These are phyloP conservation scores for Pseudogymnoascus sp. DNA, from an alignment of 2,329 filamentous ascomycete genomes.

Conservation along the genomic window DNA sequence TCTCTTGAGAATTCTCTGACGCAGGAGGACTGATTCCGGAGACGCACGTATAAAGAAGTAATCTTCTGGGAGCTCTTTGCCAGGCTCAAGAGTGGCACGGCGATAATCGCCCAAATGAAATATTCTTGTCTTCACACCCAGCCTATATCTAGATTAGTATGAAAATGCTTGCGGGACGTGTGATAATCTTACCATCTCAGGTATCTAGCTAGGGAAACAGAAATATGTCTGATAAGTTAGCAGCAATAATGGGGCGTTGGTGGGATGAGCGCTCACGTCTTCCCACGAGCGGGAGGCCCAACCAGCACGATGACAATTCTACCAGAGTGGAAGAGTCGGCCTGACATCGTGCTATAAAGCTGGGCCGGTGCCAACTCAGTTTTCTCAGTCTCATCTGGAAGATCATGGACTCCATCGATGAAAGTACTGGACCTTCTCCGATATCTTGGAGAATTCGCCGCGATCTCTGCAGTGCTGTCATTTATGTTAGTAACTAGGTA, in stretches of 20 bases:
- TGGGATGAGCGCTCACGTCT: constrained; percentile 60
- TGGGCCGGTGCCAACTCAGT: constrained; percentile 85
- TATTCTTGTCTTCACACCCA: constrained; percentile 95
- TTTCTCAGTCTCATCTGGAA: constrained; percentile 59
- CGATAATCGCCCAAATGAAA: constrained; percentile 97
- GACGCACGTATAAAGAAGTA: constrained; percentile 97
- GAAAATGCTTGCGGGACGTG: not conserved
- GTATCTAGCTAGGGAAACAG: constrained; percentile 89
- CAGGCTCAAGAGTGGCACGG: constrained; percentile 77
- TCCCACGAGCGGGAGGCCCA: constrained; percentile 86
- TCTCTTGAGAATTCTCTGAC: constrained; percentile 96
- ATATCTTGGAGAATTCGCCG: constrained; percentile 82
- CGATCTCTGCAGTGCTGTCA: constrained; percentile 76
- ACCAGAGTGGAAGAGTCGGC: constrained; percentile 91
- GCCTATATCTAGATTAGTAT: constrained; percentile 41
- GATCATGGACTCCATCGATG: constrained; percentile 93
- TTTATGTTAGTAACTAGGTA: not conserved
- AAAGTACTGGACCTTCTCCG: constrained; percentile 91
- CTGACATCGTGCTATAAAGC: constrained; percentile 96
- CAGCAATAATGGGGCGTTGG: not conserved
- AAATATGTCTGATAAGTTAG: constrained; percentile 62
- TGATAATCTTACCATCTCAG: constrained; percentile 62
- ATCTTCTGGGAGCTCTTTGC: constrained; percentile 81
- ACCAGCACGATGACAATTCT: constrained; percentile 97
- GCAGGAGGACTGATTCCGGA: constrained; percentile 80